Conservation (phyloP, 495 filamentous ascomycete genomes). For the Neurospora sublineolata region DNA sequence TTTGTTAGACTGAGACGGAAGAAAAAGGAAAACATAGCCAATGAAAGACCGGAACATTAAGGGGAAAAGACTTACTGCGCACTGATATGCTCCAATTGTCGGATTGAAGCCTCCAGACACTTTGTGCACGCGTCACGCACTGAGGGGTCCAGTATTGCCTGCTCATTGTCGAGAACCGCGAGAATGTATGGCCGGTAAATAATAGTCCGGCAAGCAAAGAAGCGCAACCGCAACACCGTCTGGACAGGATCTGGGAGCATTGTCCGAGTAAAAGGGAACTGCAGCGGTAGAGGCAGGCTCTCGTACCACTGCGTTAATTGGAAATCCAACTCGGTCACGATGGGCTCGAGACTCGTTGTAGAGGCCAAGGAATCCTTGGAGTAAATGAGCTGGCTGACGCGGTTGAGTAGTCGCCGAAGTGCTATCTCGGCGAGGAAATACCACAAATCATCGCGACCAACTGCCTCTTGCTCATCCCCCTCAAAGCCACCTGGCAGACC, state of each 20-base stretch:
- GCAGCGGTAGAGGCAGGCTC: constrained; percentile 56
- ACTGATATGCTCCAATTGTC: constrained; percentile 67
- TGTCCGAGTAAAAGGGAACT: constrained; percentile 57
- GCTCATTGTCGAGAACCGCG: constrained; percentile 67
- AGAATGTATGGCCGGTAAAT: constrained; percentile 77
- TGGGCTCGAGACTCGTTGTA: constrained; percentile 58
- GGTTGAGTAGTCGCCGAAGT: constrained; percentile 61
- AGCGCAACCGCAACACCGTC: constrained; percentile 65
- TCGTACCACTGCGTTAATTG: constrained; percentile 80
- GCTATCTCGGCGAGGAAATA: constrained; percentile 78
- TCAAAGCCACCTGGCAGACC: constrained; percentile 68
- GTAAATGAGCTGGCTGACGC: constrained; percentile 72
- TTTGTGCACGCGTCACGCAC: constrained; percentile 70
- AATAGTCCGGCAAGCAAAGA: constrained; percentile 75
- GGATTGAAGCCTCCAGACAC: constrained; percentile 69
- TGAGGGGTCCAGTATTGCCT: constrained; percentile 51
- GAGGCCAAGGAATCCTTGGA: constrained; percentile 58
- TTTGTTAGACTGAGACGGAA: constrained; percentile 28
- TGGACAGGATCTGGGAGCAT: constrained; percentile 62
- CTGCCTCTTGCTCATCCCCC: constrained; percentile 49
- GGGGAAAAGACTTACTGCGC: constrained; percentile 49
- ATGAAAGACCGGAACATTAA: constrained; percentile 4
- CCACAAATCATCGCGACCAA: constrained; percentile 68
- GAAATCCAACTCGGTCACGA: constrained; percentile 69
- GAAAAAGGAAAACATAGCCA: constrained; percentile 10